These are phyloP conservation scores for Phytophthora ramorum DNA, from an alignment of 352 stramenopile genomes.

Conservation along the genomic window DNA sequence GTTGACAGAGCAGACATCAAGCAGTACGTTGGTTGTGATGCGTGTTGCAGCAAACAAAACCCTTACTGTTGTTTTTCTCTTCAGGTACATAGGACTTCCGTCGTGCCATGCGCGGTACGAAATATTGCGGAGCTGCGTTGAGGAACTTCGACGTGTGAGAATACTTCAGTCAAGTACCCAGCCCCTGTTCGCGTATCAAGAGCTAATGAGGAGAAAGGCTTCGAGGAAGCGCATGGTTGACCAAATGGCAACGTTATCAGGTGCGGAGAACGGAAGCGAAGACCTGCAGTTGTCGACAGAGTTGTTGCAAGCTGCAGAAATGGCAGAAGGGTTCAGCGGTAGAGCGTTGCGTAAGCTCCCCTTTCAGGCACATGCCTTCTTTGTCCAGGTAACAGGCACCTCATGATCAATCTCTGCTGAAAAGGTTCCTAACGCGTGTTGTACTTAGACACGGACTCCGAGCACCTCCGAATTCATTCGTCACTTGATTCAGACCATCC, in stretches of 20 bases:
- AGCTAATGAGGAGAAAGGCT: conserved; percentile 27
- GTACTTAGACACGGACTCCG: conserved; percentile 24
- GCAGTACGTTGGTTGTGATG: conserved; percentile 56
- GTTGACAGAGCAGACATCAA: conserved; percentile 94
- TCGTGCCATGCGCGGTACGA: conserved; percentile 72
- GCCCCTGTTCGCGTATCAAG: conserved; percentile 35
- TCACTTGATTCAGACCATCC: conserved; percentile 34
- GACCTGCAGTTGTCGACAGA: conserved; percentile 38
- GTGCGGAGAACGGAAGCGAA: conserved; percentile 10
- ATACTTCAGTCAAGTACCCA: conserved; percentile 49
- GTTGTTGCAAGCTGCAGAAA: conserved; percentile 52
- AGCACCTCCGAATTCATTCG: conserved; percentile 34
- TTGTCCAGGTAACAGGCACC: conserved; percentile 51
- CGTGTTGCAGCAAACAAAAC: not conserved
- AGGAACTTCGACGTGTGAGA: conserved; percentile 80
- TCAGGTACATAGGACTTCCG: conserved; percentile 72
- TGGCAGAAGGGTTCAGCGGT: conserved; percentile 74
- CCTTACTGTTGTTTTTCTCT: not conserved
- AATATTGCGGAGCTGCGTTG: conserved; percentile 85
- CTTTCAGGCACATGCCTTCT: conserved; percentile 83
- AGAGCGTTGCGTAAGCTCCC: conserved; percentile 84
- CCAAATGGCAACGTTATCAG: conserved; percentile 38
- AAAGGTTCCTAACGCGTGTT: conserved; percentile 12
- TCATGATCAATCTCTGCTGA: not conserved
- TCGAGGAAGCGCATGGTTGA: conserved; percentile 54